Evolutionary conservation across 495 filamentous ascomycete genomes (phyloP).

Genomic region (Podospora sp.): DNA sequence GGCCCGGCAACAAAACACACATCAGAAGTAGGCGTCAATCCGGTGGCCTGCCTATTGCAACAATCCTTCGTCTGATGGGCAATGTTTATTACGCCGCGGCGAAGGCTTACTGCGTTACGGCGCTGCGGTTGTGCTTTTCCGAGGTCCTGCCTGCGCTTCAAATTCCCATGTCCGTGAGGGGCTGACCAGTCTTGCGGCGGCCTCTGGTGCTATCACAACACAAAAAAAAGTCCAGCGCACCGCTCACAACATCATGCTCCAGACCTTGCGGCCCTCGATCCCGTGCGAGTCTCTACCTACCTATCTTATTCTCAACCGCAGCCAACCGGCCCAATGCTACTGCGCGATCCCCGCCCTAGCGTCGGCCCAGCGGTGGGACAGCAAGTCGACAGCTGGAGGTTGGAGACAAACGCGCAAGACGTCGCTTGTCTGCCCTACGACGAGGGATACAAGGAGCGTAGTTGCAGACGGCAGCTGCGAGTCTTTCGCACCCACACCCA

Average conservation of each 20-base stretch:
- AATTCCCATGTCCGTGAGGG: background rate
- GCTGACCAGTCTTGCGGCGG: background rate
- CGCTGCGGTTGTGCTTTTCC: background rate
- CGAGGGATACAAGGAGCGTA: constrained; percentile 10
- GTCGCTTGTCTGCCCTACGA: constrained; percentile 15
- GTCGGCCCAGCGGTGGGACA: background rate
- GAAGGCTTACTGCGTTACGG: background rate
- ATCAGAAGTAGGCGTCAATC: background rate
- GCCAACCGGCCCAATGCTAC: background rate
- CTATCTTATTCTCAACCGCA: background rate
- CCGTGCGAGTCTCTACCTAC: background rate
- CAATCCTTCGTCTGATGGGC: constrained; percentile 11
- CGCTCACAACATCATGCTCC: background rate
- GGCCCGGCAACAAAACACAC: constrained; percentile 1
- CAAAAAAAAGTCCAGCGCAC: background rate
- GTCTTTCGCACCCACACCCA: constrained; percentile 31
- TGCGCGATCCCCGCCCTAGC: background rate
- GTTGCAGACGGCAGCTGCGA: constrained; percentile 34
- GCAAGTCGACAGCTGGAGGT: background rate
- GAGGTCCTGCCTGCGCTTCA: background rate
- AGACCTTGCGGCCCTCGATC: background rate
- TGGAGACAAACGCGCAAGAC: background rate
- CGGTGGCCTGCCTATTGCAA: background rate
- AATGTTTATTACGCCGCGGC: background rate
- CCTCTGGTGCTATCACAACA: background rate